phyloP scores from a whole-genome alignment of 495 filamentous ascomycete species.

The Aspergillus hancockii region DNA sequence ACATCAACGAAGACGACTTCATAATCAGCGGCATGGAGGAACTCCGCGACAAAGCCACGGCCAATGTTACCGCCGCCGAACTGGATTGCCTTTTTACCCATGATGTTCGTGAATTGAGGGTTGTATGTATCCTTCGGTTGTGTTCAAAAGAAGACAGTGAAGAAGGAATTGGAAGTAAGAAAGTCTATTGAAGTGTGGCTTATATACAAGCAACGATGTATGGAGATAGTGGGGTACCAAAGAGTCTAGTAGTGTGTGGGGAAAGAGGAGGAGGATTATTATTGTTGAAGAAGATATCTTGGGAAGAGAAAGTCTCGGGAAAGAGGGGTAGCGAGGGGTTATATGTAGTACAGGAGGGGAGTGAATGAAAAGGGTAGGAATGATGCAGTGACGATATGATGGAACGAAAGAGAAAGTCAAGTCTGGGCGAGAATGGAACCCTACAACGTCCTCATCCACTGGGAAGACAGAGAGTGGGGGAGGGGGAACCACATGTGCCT shows the following conservation, averaged over 20 bases:
- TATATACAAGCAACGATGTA: not conserved
- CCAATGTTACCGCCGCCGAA: slow-evolving; percentile 95
- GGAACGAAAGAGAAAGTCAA: slow-evolving; percentile 1
- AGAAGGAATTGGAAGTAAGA: not conserved
- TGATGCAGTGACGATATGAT: slow-evolving; percentile 5
- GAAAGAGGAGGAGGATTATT: slow-evolving; percentile 9
- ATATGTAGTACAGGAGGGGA: not conserved
- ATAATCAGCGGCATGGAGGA: slow-evolving; percentile 76
- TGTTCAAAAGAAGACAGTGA: too few relatives aligned
- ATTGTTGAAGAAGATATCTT: not conserved
- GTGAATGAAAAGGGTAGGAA: not conserved
- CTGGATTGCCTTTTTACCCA: slow-evolving; percentile 82
- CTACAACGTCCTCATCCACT: not conserved
- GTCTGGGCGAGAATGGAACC: not conserved
- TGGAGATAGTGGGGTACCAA: slow-evolving; percentile 1
- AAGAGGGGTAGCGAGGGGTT: slow-evolving; percentile 10
- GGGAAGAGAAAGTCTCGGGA: slow-evolving; percentile 8
- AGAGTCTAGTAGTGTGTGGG: slow-evolving; percentile 6
- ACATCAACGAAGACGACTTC: slow-evolving; percentile 97
- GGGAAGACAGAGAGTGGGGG: not conserved
- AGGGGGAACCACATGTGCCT: not conserved
- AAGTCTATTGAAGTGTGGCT: not conserved
- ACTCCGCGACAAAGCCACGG: slow-evolving; percentile 66
- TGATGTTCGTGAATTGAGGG: slow-evolving; percentile 31
- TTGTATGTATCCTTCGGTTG: too few relatives aligned